Evolutionary conservation across 441 rosid genomes (phyloP).

Genomic region (Bocquillonia castaneifolia): DNA sequence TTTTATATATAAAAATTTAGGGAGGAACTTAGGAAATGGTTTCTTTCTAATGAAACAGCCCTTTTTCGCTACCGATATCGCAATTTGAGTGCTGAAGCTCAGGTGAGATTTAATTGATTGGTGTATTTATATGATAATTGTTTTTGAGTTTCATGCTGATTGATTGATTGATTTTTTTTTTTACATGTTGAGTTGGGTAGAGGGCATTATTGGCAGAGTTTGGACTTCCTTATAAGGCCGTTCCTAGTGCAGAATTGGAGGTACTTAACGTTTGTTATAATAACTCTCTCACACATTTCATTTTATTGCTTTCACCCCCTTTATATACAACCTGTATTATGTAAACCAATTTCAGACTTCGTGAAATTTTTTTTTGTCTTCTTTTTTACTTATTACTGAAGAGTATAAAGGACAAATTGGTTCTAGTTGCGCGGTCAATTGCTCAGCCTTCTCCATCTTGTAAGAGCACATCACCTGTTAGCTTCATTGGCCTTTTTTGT

Average conservation of each 20-base stretch:
- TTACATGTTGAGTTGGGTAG: conserved; percentile 30
- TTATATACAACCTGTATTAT: neutral
- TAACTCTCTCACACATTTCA: neutral
- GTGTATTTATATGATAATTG: neutral
- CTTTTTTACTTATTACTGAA: conserved; percentile 22
- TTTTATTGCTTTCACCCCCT: neutral
- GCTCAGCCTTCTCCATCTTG: conserved; percentile 39
- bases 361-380: neutral
- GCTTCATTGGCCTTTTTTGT: neutral
- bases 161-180: neutral
- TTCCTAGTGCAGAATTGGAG: conserved; percentile 70
- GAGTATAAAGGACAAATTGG: conserved; percentile 64
- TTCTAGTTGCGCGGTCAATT: conserved; percentile 67
- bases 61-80: conserved; percentile 68
- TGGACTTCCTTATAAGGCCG: conserved; percentile 64
- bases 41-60: conserved; percentile 79
- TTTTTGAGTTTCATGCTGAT: conserved; percentile 10
- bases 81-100: conserved; percentile 36
- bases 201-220: conserved; percentile 61
- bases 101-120: conserved; percentile 36
- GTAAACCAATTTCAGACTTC: neutral
- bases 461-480: conserved; percentile 28
- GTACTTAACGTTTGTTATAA: conserved; percentile 29
- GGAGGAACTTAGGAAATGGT: conserved; percentile 93
- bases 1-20: too few relatives aligned